Evolutionary conservation across 78 protist species (phyloP).

Genomic region (Dictyostelium purpureum): DNA sequence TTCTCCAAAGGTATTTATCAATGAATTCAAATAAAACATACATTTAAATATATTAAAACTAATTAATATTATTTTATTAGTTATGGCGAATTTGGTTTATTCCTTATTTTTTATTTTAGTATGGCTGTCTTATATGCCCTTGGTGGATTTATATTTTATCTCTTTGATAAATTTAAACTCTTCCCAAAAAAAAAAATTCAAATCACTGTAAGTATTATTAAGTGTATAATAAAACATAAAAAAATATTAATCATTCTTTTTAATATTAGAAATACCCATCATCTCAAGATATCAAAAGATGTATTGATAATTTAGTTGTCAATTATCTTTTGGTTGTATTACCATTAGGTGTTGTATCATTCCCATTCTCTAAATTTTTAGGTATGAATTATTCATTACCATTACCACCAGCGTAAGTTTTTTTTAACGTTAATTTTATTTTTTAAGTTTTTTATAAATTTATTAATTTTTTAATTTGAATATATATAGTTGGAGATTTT

Average conservation of each 20-base stretch:
- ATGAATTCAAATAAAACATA: no score
- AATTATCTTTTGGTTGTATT: constrained; percentile 45
- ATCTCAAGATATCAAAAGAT: constrained; percentile 43
- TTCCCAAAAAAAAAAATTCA: constrained; percentile 58
- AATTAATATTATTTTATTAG: no score
- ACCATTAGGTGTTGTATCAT: constrained; percentile 53
- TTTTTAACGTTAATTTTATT: not conserved
- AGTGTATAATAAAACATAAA: not conserved
- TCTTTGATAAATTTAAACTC: constrained; percentile 53
- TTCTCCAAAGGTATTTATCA: no score
- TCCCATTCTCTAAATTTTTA: constrained; percentile 55
- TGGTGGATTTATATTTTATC: constrained; percentile 40
- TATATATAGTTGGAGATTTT: constrained; percentile 44
- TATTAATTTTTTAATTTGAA: not conserved
- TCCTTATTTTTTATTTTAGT: constrained; percentile 27
- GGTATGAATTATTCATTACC: constrained; percentile 63
- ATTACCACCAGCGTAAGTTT: constrained; percentile 61
- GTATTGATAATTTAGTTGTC: constrained; percentile 40
- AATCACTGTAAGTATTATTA: constrained; percentile 26
- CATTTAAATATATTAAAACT: no score
- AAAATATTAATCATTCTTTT: not conserved
- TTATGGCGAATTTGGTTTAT: constrained; percentile 67
- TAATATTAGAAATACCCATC: constrained; percentile 53
- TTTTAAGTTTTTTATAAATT: not conserved
- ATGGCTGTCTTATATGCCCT: constrained; percentile 62